Base-by-base conservation (phyloP, 148 eudicot species). In the Cornus florida region DNA sequence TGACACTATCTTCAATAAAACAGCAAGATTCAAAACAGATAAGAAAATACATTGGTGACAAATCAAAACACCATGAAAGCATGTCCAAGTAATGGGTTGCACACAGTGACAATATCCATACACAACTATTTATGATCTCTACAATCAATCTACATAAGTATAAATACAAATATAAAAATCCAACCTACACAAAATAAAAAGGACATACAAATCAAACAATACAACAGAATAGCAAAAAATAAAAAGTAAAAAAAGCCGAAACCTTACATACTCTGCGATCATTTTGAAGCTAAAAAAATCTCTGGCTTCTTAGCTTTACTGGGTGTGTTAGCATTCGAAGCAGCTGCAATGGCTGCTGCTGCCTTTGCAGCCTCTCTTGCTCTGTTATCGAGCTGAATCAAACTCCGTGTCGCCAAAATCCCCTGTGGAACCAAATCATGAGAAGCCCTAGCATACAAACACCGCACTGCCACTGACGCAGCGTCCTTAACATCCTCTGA, bases 361-460 rank as follows among this genome's bases (percentile, higher is more conserved):
- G 80, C 86, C 41, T 70, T 78, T 0, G 89, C 91, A 8, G 92
- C 79, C 78, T 89, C 90, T 2, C 89, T 89, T 9, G 89, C 86
- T 67, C 93, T 83, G 73, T 75, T 92, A 82, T 95, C 90, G 0
- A 93, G 91, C 83, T 88, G 93, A 81, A 95, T 83, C 70, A 95
- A 90, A 81, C 94, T 89, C 76, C 89, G 83, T 0, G 97, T 92
- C 0, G 99, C 97, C 72, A 95, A 81, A 28, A 95, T 93, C 19
- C 91, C 99, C 86, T 92, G 97, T 0, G 99, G 99, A 82, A 69
- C 81, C 74, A 95, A 76, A 39, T 95, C 99, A 80, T 95, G 99
- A 1, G 92, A 90, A 73, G 97, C 97, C 69, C 99, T 88, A 23
- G 97, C 97, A 71, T 93, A 92, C 68, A 93, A 70, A 75, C 89